Evolutionary conservation across 2,329 filamentous ascomycete genomes (phyloP).

Genomic region (Hypoxylon sp.): DNA sequence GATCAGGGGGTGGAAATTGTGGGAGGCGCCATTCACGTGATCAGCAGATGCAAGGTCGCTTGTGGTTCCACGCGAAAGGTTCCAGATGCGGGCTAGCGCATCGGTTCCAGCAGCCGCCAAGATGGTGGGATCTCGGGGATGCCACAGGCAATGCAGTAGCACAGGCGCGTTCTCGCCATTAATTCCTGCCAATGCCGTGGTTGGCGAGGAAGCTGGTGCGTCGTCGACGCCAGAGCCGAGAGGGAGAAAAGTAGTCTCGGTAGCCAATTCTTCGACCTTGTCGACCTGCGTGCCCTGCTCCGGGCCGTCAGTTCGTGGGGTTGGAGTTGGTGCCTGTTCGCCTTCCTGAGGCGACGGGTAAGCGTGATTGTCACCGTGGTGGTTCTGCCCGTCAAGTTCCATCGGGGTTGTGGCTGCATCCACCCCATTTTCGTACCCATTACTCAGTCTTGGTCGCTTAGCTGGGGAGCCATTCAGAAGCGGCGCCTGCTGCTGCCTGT

Average conservation of each 20-base stretch:
- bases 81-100: constrained; percentile 79
- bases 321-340: constrained; percentile 68
- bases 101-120: constrained; percentile 78
- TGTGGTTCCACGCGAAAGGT: constrained; percentile 69
- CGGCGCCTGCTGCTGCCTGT: constrained; percentile 61
- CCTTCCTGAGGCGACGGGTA: constrained; percentile 76
- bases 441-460: constrained; percentile 73
- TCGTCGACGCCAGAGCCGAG: constrained; percentile 59
- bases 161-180: constrained; percentile 69
- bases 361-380: constrained; percentile 65
- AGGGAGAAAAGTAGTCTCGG: constrained; percentile 73
- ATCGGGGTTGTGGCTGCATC: constrained; percentile 70
- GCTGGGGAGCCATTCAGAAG: constrained; percentile 69
- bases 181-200: constrained; percentile 54
- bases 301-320: constrained; percentile 71
- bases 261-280: constrained; percentile 72
- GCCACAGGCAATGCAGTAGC: constrained; percentile 79
- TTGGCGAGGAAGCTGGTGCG: constrained; percentile 56
- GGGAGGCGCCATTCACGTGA: constrained; percentile 61
- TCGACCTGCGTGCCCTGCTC: constrained; percentile 76
- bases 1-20: constrained; percentile 63
- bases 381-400: constrained; percentile 69
- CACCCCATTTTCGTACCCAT: constrained; percentile 71
- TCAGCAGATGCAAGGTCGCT: constrained; percentile 61
- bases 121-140: constrained; percentile 74